Conservation (phyloP, 441 rosid genomes). For the Hura crepitans region DNA sequence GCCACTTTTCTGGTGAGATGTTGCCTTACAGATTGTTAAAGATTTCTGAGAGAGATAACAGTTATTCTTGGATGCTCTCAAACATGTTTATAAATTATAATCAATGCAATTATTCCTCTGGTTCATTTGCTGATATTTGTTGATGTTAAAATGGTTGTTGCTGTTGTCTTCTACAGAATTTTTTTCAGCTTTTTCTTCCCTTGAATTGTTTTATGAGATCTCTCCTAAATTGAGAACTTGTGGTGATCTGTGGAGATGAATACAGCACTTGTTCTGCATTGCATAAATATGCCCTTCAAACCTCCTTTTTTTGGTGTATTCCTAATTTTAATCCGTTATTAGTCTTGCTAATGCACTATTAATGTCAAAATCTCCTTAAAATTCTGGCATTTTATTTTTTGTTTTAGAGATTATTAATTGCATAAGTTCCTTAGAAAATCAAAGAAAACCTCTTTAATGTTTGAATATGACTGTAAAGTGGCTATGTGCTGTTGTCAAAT, state of each 20-base stretch:
- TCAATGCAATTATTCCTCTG: no score
- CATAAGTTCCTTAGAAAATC: neutral
- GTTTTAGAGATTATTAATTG: neutral
- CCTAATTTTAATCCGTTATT: neutral
- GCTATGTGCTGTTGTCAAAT: neutral
- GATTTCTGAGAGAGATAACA: neutral
- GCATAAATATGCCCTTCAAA: neutral
- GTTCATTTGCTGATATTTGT: neutral
- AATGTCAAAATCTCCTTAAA: neutral
- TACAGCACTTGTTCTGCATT: neutral
- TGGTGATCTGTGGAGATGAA: neutral
- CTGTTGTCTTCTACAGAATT: slow-evolving; percentile 2
- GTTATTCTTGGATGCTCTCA: neutral
- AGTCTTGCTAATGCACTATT: neutral
- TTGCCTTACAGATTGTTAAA: slow-evolving; percentile 18
- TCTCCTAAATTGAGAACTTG: neutral
- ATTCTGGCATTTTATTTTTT: neutral
- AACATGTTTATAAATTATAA: neutral
- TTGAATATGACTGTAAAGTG: neutral
- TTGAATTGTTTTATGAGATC: neutral
- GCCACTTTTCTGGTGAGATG: slow-evolving; percentile 84
- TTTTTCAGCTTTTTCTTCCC: neutral
- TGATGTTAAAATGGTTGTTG: neutral
- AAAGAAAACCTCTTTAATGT: neutral
- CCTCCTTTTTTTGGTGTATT: neutral